Evolutionary conservation across 1,284 basidiomycete species (phyloP).

Genomic region (Ganoderma lingzhi): DNA sequence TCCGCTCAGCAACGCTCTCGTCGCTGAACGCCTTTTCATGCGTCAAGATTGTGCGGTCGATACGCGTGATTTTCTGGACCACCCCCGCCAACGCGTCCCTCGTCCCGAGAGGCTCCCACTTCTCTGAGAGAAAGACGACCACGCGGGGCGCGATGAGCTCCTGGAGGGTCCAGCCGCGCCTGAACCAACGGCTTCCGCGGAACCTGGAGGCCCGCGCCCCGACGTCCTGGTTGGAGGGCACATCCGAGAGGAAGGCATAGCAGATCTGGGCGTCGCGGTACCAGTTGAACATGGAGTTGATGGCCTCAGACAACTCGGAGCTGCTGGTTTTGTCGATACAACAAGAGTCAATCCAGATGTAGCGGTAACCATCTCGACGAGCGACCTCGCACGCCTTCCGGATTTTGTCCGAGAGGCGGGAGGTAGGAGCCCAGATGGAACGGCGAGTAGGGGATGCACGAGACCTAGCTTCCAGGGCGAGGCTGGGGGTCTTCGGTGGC

Average conservation of each 20-base stretch:
- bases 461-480: not conserved
- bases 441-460: not conserved
- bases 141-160: conserved; percentile 11
- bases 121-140: conserved; percentile 5
- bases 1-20: not conserved
- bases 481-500: not conserved
- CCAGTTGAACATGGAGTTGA: conserved; percentile 17
- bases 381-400: conserved; percentile 9
- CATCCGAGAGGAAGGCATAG: conserved; percentile 17
- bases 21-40: not conserved
- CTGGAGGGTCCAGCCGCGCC: conserved; percentile 13
- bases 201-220: not conserved
- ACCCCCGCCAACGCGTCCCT: not conserved
- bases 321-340: conserved; percentile 21
- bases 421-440: not conserved
- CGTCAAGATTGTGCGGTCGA: not conserved
- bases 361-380: not conserved
- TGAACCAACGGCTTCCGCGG: not conserved
- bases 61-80: not conserved
- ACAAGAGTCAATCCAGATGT: conserved; percentile 17
- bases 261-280: conserved; percentile 10
- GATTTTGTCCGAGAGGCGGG: conserved; percentile 8
- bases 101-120: not conserved
- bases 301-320: conserved; percentile 14
- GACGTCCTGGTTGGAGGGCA: not conserved